Percentiles rank a stretch among this genome's conserved stretches.
These are phyloP conservation scores for Fragaria ananassa DNA, from an alignment of 306 rosid genomes.

Conservation along the genomic window DNA sequence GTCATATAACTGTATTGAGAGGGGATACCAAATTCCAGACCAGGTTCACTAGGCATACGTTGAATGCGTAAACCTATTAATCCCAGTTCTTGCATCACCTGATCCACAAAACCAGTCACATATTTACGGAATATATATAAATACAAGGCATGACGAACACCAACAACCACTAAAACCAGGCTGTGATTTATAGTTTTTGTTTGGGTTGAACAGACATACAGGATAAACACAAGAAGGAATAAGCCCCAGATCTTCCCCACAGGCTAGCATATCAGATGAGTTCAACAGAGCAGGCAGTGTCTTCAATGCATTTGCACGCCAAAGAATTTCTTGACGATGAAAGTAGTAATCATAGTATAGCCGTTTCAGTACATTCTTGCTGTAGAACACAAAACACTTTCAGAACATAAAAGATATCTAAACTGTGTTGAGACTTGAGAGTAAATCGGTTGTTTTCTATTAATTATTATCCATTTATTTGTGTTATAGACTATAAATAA, in stretches of 20 bases:
- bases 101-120: conserved; percentile 26
- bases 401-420: conserved; percentile 17
- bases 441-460: not conserved
- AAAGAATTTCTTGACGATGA: conserved; percentile 92
- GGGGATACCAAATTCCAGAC: conserved; percentile 85
- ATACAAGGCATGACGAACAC: not conserved
- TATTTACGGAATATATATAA: not conserved
- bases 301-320: conserved; percentile 93
- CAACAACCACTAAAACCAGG: not conserved
- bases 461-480: not conserved
- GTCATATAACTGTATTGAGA: conserved; percentile 91
- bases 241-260: conserved; percentile 97
- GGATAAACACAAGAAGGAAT: conserved; percentile 98
- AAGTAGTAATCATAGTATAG: conserved; percentile 88
- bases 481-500: not conserved
- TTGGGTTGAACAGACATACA: conserved; percentile 43
- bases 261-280: conserved; percentile 87
- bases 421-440: conserved; percentile 16
- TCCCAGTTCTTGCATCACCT: conserved; percentile 98
- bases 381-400: conserved; percentile 30
- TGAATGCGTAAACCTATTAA: conserved; percentile 92
- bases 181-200: not conserved
- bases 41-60: conserved; percentile 91
- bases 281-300: conserved; percentile 86
- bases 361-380: conserved; percentile 75